phyloP scores from a whole-genome alignment of 345 rosid genomes.

The Nephelium lappaceum region DNA sequence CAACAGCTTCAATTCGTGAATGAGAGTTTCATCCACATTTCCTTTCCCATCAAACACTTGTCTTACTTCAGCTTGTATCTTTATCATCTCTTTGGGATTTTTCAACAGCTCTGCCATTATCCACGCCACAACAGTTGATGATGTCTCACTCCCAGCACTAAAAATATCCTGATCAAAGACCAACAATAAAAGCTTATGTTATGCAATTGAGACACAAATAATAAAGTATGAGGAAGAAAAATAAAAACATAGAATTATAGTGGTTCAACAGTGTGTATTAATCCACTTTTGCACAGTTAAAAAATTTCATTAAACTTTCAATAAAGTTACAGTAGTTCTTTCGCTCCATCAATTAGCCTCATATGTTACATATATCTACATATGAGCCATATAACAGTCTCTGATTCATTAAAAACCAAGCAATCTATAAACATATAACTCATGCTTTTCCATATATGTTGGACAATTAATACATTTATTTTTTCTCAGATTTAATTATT shows the following conservation, averaged over 20 bases:
- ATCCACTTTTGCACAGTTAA: too few species aligned
- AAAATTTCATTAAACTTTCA: too few species aligned
- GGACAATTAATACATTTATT: too few species aligned
- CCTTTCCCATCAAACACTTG: not conserved
- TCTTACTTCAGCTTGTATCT: conserved; percentile 19
- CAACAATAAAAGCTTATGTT: not conserved
- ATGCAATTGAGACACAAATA: too few species aligned
- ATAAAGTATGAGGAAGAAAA: too few species aligned
- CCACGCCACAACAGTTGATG: conserved; percentile 24
- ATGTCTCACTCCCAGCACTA: conserved; percentile 8
- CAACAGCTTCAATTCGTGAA: conserved; percentile 16
- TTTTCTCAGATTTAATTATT: too few species aligned
- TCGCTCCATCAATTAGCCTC: conserved; percentile 25
- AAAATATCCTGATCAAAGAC: too few species aligned
- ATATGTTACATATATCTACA: conserved; percentile 27
- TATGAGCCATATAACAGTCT: conserved; percentile 31
- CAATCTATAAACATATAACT: too few species aligned
- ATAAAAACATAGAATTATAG: conserved; percentile 15
- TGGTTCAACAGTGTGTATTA: not conserved
- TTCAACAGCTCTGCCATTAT: conserved; percentile 23
- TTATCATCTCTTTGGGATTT: conserved; percentile 20
- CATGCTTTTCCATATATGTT: too few species aligned
- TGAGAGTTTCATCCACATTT: conserved; percentile 10
- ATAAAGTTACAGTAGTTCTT: not conserved
- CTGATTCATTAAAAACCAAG: not conserved